Conservation (phyloP, 768 basidiomycete species). For the Galerina sulciceps region DNA sequence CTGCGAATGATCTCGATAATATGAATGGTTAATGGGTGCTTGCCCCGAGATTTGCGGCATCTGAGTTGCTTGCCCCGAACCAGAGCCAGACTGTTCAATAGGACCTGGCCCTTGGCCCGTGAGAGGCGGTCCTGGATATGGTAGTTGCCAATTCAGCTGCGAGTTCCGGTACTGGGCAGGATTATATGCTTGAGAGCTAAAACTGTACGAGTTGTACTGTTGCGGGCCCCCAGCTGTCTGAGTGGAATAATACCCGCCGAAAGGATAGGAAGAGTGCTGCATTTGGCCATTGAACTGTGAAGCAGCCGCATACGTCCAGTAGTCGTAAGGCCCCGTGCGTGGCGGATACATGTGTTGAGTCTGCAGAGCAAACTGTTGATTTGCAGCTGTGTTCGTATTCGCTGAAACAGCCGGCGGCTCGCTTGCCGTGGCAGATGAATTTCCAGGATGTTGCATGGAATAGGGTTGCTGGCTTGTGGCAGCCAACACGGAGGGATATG, state of each 20-base stretch:
- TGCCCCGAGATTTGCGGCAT: background rate
- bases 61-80: background rate
- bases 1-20: slow-evolving; percentile 6
- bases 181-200: slow-evolving; percentile 26
- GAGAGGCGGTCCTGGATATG: slow-evolving; percentile 27
- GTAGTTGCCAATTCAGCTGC: slow-evolving; percentile 38
- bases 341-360: slow-evolving; percentile 17
- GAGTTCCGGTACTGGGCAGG: slow-evolving; percentile 24
- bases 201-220: slow-evolving; percentile 27
- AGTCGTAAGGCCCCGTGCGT: slow-evolving; percentile 35
- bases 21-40: background rate
- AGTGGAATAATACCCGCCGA: slow-evolving; percentile 1
- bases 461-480: slow-evolving; percentile 21
- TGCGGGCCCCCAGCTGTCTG: slow-evolving; percentile 18
- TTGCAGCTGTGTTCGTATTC: slow-evolving; percentile 5
- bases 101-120: slow-evolving; percentile 1
- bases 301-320: slow-evolving; percentile 36
- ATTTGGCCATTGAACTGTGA: slow-evolving; percentile 15
- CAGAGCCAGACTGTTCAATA: background rate
- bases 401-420: slow-evolving; percentile 9
- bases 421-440: slow-evolving; percentile 12
- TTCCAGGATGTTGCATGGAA: slow-evolving; percentile 9
- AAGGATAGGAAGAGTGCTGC: background rate
- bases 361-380: slow-evolving; percentile 5
- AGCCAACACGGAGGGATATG: slow-evolving; percentile 33